Evolutionary conservation across 352 stramenopile genomes (phyloP).

Genomic region (Bremia lactucae): DNA sequence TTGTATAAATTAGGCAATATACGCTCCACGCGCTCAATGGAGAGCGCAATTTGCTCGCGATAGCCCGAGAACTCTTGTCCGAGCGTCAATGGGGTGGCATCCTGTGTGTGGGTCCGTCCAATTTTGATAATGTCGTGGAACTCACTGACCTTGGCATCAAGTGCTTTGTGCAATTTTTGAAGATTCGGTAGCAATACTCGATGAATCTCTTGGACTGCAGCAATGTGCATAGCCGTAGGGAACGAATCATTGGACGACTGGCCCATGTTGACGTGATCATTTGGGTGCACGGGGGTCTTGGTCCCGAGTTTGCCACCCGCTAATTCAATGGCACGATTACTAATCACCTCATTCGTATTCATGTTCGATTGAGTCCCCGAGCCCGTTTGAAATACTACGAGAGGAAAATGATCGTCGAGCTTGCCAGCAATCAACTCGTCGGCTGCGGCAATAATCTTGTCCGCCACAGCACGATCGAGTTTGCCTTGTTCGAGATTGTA

Average conservation of each 20-base stretch:
- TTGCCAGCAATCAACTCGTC: constrained; percentile 89
- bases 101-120: constrained; percentile 90
- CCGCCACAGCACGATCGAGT: constrained; percentile 60
- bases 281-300: constrained; percentile 84
- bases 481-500: constrained; percentile 87
- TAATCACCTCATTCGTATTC: constrained; percentile 74
- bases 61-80: constrained; percentile 97
- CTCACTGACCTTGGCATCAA: constrained; percentile 84
- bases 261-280: constrained; percentile 97
- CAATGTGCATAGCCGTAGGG: constrained; percentile 96
- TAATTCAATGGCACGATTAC: constrained; percentile 56
- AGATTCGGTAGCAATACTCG: constrained; percentile 63
- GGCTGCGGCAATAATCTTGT: constrained; percentile 87
- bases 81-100: constrained; percentile 94
- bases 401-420: constrained; percentile 92
- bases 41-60: constrained; percentile 85
- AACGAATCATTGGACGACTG: constrained; percentile 96
- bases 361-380: constrained; percentile 70
- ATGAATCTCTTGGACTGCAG: constrained; percentile 80
- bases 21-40: constrained; percentile 79
- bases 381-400: constrained; percentile 76
- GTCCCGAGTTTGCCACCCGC: constrained; percentile 34
- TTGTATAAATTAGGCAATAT: constrained; percentile 83
- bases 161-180: constrained; percentile 65
- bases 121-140: constrained; percentile 96